Base-by-base conservation (phyloP, 352 stramenopile species). In the Bremia lactucae region DNA sequence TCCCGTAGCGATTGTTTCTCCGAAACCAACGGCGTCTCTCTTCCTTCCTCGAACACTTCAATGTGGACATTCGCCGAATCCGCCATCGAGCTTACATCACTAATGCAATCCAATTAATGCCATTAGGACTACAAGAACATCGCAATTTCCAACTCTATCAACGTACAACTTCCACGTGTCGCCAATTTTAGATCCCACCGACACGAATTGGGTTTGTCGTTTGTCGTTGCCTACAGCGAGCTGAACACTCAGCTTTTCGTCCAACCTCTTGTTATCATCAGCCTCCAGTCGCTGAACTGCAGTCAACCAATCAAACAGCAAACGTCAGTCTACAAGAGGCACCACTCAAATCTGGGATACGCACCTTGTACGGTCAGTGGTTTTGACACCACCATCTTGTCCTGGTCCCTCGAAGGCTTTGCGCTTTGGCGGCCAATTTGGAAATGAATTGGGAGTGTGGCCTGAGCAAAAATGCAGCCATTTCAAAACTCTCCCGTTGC, bases 81-180 rank as follows among this genome's bases (percentile, higher is more conserved):
- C 6, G 45, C 22, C 33, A 18, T 61, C 45, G 7, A 34, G 34
- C 64, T 62, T 26, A 80, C 38, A 7, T 77, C 38, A 45, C 63
- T 77, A 40, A 50, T n/a, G n/a, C n/a, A n/a, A n/a, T n/a, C n/a
- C n/a, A n/a, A n/a, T n/a, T n/a, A n/a, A n/a, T n/a, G n/a, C n/a
- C 24, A 14, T 33, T 33, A 33, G 5, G 15, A 6, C 28, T 16
- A 1, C 1, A 6, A 33, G 15, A 13, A 11, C 13, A 11, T 11
- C 7, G n/a, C 28, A 33, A 10, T 16, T 33, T n/a, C 6, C n/a
- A 33, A 33, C n/a, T 1, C 6, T 33, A 16, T 16, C 9, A 35
- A 68, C 65, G 49, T 65, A 67, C 57, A 72, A 65, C 49, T 73
- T 51, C 42, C 76, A 36, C 6, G 44, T 58, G 40, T 72, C 51